Conservation (phyloP, 176 grass and related monocot genomes). For the Phoenix roebelenii region DNA sequence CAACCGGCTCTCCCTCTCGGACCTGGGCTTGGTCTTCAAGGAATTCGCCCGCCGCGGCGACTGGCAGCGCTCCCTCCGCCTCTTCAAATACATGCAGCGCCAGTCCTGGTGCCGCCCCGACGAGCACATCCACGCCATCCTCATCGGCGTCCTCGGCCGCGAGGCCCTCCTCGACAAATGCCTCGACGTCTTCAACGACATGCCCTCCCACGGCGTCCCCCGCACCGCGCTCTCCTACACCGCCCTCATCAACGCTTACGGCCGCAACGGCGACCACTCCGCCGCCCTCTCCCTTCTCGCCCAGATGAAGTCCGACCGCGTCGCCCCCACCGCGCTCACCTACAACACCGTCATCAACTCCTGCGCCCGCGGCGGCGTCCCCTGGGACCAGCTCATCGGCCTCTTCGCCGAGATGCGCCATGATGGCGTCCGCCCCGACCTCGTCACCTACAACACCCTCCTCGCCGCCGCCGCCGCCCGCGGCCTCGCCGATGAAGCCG, state of each 20-base stretch:
- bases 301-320: slow-evolving; percentile 63
- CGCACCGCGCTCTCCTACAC: slow-evolving; percentile 93
- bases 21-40: slow-evolving; percentile 67
- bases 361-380: slow-evolving; percentile 66
- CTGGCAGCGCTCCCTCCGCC: slow-evolving; percentile 86
- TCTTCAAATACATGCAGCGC: slow-evolving; percentile 98
- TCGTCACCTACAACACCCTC: slow-evolving; percentile 92
- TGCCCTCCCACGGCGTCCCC: slow-evolving; percentile 39
- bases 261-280: slow-evolving; percentile 68
- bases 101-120: slow-evolving; percentile 95
- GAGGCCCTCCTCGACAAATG: slow-evolving; percentile 49
- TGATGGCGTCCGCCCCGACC: slow-evolving; percentile 62
- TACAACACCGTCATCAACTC: slow-evolving; percentile 84
- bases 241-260: slow-evolving; percentile 83
- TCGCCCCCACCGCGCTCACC: slow-evolving; percentile 68
- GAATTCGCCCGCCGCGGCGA: slow-evolving; percentile 85
- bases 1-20: slow-evolving; percentile 66
- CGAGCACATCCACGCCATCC: slow-evolving; percentile 92
- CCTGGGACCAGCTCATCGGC: slow-evolving; percentile 61
- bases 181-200: slow-evolving; percentile 59
- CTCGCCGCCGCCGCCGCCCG: slow-evolving; percentile 52
- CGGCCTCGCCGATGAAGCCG: slow-evolving; percentile 60
- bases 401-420: slow-evolving; percentile 97
- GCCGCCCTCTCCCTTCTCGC: slow-evolving; percentile 50
- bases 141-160: slow-evolving; percentile 82